Evolutionary conservation across 108 stramenopile genomes (phyloP), one percentile per base, ranked within the genome.

Genomic region (Hondaea fermentalgiana): DNA sequence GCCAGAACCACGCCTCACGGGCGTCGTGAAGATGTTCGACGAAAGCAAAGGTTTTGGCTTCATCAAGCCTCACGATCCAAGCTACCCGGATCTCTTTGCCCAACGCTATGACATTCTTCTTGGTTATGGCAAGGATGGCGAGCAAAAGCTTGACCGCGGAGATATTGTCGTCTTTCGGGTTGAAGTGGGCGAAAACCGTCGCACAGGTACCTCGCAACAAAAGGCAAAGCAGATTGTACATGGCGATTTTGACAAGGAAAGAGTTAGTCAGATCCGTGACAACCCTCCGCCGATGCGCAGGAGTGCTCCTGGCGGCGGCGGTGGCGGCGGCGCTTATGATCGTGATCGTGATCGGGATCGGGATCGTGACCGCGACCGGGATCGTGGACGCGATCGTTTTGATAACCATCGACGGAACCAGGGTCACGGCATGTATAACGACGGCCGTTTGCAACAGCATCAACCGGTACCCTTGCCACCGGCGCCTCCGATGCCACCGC

Each of bases 21-120:
- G 76, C n/a, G 51, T 53, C 45, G 76, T 83, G 45, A 83, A 83
- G 23, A 83, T 83, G 76, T 83, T 28, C 51, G 76, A 83, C 23
- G 76, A 83, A 83, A 23, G 23, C 10, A 83, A 83, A 45, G 76
- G 76, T 45, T 83, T 25, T 83, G 76, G 76, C 28, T 83, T 83
- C 51, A 83, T 83, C 51, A 83, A 53, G 49, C 76, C 76, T 35
- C 28, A 83, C 51, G 76, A 83, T 23, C 76, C 76, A 14, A 12
- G 19, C 6, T 83, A 53, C 51, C 51, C 76, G 23, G 76, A 83
- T 23, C 25, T 83, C 25, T 83, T 53, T 45, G 45, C 28, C 23
- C 51, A 47, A 23, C 45, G 76, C 49, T 53, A 83, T 23, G 76
- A 83, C 45, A 83, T 83, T 83, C 51, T 83, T 6, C 76, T 25